Percentiles rank a stretch among this genome's conserved stretches.
Conservation (phyloP, 495 filamentous ascomycete genomes). For the Massariosphaeria phaeospora region DNA sequence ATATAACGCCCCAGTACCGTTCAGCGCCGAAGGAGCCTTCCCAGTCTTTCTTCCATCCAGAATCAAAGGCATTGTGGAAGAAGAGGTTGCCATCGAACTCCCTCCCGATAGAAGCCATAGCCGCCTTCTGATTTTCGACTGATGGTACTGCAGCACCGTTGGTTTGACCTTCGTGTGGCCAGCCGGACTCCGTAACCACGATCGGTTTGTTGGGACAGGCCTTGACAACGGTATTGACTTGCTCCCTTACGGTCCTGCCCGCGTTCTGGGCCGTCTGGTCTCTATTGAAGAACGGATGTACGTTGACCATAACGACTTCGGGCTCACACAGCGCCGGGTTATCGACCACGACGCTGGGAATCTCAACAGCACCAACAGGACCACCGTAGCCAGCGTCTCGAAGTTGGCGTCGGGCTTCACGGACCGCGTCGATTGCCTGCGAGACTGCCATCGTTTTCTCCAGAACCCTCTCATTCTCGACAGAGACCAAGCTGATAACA, state of each 20-base stretch:
- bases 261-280: conserved; percentile 52
- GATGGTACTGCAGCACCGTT: conserved; percentile 64
- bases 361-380: conserved; percentile 75
- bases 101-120: conserved; percentile 57
- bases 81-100: conserved; percentile 54
- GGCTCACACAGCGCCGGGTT: conserved; percentile 69
- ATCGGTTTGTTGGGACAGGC: conserved; percentile 54
- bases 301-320: conserved; percentile 76
- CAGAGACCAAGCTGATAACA: conserved; percentile 60
- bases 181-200: conserved; percentile 75
- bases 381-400: conserved; percentile 62
- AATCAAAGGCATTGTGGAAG: conserved; percentile 72
- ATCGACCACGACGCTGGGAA: conserved; percentile 57
- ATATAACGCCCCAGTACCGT: conserved; percentile 65
- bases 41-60: conserved; percentile 70
- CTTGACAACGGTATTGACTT: conserved; percentile 50
- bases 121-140: conserved; percentile 55
- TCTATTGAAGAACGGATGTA: conserved; percentile 78
- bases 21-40: conserved; percentile 61
- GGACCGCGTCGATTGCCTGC: conserved; percentile 53
- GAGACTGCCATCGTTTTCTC: conserved; percentile 46
- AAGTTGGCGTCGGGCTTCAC: conserved; percentile 52
- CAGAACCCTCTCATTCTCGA: conserved; percentile 82
- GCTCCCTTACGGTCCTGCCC: conserved; percentile 57
- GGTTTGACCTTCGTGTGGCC: conserved; percentile 62